Conservation (phyloP, 257 asterid species). For the Salvia miltiorrhiza region DNA sequence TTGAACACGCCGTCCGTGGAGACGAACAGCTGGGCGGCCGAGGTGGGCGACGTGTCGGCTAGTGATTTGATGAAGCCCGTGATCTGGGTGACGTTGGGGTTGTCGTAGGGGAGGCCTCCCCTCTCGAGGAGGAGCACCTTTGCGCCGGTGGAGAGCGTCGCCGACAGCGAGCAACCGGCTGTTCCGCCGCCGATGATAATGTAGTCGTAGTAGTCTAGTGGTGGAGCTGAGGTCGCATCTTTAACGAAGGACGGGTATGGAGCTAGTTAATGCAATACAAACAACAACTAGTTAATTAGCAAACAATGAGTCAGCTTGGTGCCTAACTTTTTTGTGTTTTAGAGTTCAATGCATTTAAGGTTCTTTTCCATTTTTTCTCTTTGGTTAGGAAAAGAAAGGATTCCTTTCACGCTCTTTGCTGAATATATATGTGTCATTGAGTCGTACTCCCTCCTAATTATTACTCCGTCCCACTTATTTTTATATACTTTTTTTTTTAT, state of each 20-base stretch:
- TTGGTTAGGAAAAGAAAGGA: too few species aligned
- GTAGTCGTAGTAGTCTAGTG: slow-evolving; percentile 48
- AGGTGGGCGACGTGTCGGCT: slow-evolving; percentile 51
- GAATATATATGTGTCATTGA: too few species aligned
- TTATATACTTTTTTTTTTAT: too few species aligned
- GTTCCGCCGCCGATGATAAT: slow-evolving; percentile 87
- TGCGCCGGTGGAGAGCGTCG: slow-evolving; percentile 62
- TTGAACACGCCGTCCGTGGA: slow-evolving; percentile 88
- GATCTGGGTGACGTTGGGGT: slow-evolving; percentile 57
- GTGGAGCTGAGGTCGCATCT: slow-evolving; percentile 55
- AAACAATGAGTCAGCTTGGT: neutral
- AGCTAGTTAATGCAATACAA: slow-evolving; percentile 31
- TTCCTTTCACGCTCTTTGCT: too few species aligned
- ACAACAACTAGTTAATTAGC: neutral
- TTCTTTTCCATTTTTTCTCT: too few species aligned
- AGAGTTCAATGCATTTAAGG: too few species aligned
- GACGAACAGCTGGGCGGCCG: slow-evolving; percentile 66
- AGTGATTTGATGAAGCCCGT: slow-evolving; percentile 38
- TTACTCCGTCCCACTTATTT: too few species aligned
- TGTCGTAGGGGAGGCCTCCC: slow-evolving; percentile 70
- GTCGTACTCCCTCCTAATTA: too few species aligned
- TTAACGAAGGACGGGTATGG: slow-evolving; percentile 53
- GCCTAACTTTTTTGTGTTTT: too few species aligned
- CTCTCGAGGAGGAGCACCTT: slow-evolving; percentile 64
- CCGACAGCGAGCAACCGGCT: slow-evolving; percentile 77